phyloP scores from a whole-genome alignment of 2,329 filamentous ascomycete genomes.

The Fusarium illudens region DNA sequence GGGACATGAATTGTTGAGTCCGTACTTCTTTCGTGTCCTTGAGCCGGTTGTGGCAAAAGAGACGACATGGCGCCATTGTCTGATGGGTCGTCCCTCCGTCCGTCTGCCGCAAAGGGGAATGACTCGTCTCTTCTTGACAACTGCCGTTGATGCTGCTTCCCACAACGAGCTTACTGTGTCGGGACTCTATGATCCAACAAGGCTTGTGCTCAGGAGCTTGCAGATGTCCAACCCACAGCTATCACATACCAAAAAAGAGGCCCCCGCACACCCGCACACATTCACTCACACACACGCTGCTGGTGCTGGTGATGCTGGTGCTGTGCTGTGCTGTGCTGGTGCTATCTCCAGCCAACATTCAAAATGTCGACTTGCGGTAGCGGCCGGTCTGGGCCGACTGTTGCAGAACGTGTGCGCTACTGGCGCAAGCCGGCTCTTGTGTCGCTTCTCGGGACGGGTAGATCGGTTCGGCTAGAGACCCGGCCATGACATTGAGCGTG shows the following conservation, averaged over 20 bases:
- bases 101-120: background rate
- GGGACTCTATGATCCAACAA: conserved; percentile 29
- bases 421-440: conserved; percentile 15
- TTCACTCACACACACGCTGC: background rate
- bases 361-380: conserved; percentile 18
- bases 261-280: conserved; percentile 3
- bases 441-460: conserved; percentile 8
- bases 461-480: conserved; percentile 8
- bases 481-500: background rate
- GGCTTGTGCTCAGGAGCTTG: conserved; percentile 21
- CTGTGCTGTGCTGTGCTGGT: too few species aligned
- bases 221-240: conserved; percentile 19
- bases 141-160: conserved; percentile 15
- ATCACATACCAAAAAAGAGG: conserved; percentile 20
- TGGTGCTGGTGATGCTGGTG: background rate
- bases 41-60: conserved; percentile 1
- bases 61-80: background rate
- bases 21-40: background rate
- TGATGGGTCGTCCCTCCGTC: background rate
- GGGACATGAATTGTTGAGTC: background rate
- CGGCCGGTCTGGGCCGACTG: conserved; percentile 38
- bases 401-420: conserved; percentile 32
- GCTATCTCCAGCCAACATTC: conserved; percentile 8
- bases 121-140: conserved; percentile 7
- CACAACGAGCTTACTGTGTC: conserved; percentile 16